Percentiles rank a stretch among this genome's conserved stretches.
Conservation (phyloP, 495 filamentous ascomycete species). For the Penicillium pancosmium region DNA sequence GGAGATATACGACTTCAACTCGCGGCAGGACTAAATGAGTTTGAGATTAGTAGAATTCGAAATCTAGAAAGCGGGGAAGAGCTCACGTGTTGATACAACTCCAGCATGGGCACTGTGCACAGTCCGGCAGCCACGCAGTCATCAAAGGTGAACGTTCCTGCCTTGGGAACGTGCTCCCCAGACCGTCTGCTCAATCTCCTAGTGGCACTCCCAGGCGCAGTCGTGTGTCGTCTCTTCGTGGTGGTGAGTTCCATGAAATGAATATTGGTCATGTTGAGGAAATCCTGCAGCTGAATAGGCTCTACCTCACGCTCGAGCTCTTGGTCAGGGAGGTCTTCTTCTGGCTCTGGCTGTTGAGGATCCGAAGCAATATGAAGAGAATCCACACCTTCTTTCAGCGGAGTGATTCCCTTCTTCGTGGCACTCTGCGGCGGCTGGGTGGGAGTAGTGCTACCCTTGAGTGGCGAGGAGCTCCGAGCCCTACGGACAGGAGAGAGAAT, state of each 20-base stretch:
- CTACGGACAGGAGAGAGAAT: constrained; percentile 52
- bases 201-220: constrained; percentile 58
- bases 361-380: constrained; percentile 29
- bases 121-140: constrained; percentile 85
- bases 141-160: constrained; percentile 57
- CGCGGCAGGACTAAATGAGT: constrained; percentile 72
- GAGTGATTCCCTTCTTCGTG: constrained; percentile 24
- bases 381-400: constrained; percentile 29
- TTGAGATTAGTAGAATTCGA: constrained; percentile 37
- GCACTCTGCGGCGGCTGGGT: constrained; percentile 26
- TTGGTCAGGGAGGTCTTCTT: constrained; percentile 24
- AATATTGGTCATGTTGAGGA: constrained; percentile 92
- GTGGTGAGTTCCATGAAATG: constrained; percentile 95
- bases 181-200: constrained; percentile 41
- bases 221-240: constrained; percentile 87
- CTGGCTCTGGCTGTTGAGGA: constrained; percentile 19
- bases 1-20: constrained; percentile 91
- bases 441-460: constrained; percentile 40
- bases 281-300: constrained; percentile 85
- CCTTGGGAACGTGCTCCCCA: constrained; percentile 47
- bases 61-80: constrained; percentile 2
- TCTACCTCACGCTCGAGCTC: constrained; percentile 50
- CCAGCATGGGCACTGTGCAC: constrained; percentile 89
- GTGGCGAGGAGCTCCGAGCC: constrained; percentile 33
- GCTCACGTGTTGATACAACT: constrained; percentile 89